Evolutionary conservation across 768 basidiomycete genomes (phyloP).

Genomic region (Fibroporia radiculosa): DNA sequence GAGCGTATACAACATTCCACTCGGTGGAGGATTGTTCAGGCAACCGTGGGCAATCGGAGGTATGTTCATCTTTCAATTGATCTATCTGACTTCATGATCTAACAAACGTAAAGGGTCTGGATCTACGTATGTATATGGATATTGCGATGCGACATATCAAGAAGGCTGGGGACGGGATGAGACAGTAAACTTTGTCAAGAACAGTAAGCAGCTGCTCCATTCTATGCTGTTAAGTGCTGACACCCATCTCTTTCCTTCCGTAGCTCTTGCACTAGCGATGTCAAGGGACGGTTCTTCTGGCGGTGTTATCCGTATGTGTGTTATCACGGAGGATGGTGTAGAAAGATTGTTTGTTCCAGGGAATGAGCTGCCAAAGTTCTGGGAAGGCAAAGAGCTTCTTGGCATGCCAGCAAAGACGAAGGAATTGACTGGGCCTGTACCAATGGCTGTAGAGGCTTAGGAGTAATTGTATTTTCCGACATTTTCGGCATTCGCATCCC

Average conservation of each 20-base stretch:
- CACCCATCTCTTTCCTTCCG: no score
- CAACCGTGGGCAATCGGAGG: conserved; percentile 99
- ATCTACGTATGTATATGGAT: conserved; percentile 97
- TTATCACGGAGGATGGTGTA: conserved; percentile 88
- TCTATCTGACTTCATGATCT: neutral
- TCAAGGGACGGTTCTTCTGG: conserved; percentile 96
- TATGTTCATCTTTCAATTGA: conserved; percentile 25
- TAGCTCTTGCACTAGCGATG: conserved; percentile 90
- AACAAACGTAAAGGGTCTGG: conserved; percentile 59
- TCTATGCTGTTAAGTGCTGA: neutral
- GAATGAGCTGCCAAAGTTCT: conserved; percentile 81
- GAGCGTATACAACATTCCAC: conserved; percentile 92
- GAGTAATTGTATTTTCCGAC: conserved; percentile 8
- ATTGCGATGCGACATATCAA: conserved; percentile 96
- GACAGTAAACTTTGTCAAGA: conserved; percentile 90
- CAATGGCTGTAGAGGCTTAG: conserved; percentile 39
- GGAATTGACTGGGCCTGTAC: conserved; percentile 21
- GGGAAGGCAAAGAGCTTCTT: conserved; percentile 77
- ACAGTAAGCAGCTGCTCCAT: conserved; percentile 56
- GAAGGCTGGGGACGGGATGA: conserved; percentile 89
- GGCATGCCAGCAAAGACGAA: conserved; percentile 24
- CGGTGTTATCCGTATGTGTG: conserved; percentile 94
- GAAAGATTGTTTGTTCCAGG: conserved; percentile 92
- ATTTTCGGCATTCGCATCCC: neutral
- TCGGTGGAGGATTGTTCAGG: conserved; percentile 94